Evolutionary conservation across 495 filamentous ascomycete genomes (phyloP).

Genomic region (Sordaria brevicollis): DNA sequence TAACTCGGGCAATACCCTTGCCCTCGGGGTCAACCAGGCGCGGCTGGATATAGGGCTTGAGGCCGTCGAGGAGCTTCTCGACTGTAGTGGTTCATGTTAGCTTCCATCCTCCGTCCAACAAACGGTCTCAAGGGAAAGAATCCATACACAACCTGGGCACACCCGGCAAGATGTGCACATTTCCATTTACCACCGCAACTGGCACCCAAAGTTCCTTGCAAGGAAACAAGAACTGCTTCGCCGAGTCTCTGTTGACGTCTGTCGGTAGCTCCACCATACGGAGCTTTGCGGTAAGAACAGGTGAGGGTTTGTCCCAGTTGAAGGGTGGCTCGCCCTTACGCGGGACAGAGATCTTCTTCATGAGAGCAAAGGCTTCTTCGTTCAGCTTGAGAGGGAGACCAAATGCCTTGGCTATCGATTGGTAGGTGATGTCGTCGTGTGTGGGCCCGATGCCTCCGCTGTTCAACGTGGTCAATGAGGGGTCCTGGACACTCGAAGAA

Average conservation of each 20-base stretch:
- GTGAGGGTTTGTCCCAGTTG: conserved; percentile 74
- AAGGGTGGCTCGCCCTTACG: conserved; percentile 66
- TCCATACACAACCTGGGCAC: conserved; percentile 64
- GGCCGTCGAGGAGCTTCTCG: conserved; percentile 59
- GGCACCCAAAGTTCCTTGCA: conserved; percentile 85
- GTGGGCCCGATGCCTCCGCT: conserved; percentile 92
- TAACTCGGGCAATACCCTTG: conserved; percentile 62
- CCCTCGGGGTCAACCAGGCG: conserved; percentile 68
- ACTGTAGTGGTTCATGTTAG: conserved; percentile 26
- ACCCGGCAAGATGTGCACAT: conserved; percentile 87
- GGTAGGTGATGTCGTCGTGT: conserved; percentile 96
- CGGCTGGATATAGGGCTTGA: conserved; percentile 59
- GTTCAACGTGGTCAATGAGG: not conserved
- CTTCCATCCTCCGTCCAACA: not conserved
- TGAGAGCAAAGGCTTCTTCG: conserved; percentile 60
- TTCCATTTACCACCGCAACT: conserved; percentile 75
- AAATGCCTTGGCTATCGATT: conserved; percentile 87
- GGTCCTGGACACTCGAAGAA: not conserved
- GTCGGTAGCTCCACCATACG: conserved; percentile 83
- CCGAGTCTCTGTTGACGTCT: conserved; percentile 48
- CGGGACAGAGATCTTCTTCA: conserved; percentile 69
- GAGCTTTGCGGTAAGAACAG: conserved; percentile 65
- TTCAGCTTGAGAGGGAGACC: conserved; percentile 64
- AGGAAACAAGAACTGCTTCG: conserved; percentile 65
- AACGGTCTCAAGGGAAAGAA: too few relatives aligned